A percentile compares a stretch with the other conserved stretches of the same genome.
These are phyloP conservation scores for Penicillium chermesinum DNA, from an alignment of 495 filamentous ascomycete species.

Conservation along the genomic window DNA sequence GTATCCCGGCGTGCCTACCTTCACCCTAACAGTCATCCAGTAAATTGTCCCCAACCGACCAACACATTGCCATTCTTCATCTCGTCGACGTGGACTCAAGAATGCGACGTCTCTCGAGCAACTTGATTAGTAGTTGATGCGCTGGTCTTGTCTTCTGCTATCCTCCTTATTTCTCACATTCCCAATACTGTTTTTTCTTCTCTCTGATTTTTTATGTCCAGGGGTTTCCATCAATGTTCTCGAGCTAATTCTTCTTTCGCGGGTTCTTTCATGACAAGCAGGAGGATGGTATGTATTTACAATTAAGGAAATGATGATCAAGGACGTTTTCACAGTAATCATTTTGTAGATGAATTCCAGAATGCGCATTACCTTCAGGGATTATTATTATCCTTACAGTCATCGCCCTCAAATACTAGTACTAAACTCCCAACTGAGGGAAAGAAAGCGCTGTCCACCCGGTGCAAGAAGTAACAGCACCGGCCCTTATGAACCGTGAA, in stretches of 20 bases:
- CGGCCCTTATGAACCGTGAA: constrained; percentile 1
- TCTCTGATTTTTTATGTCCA: constrained; percentile 2
- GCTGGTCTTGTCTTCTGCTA: constrained; percentile 26
- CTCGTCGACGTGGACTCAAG: background rate
- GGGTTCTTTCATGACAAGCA: constrained; percentile 3
- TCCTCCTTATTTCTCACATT: constrained; percentile 12
- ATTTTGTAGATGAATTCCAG: background rate
- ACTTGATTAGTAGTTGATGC: constrained; percentile 23
- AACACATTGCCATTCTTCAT: background rate
- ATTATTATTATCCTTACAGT: too few species aligned
- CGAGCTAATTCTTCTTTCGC: constrained; percentile 6
- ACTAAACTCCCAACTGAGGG: too few species aligned
- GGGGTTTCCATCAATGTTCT: constrained; percentile 5
- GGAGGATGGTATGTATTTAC: constrained; percentile 25
- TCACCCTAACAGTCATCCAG: constrained; percentile 15
- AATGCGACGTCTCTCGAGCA: constrained; percentile 5
- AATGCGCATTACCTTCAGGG: too few species aligned
- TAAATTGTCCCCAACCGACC: constrained; percentile 12
- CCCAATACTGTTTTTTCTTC: constrained; percentile 11
- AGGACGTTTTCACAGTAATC: constrained; percentile 1
- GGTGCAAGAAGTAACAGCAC: constrained; percentile 12
- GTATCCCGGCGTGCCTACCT: too few species aligned
- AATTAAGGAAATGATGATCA: constrained; percentile 11
- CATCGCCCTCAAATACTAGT: too few species aligned
- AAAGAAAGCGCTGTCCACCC: constrained; percentile 12